Base-by-base conservation (phyloP, 2,329 filamentous ascomycete genomes). In the Aspergillus sp. region DNA sequence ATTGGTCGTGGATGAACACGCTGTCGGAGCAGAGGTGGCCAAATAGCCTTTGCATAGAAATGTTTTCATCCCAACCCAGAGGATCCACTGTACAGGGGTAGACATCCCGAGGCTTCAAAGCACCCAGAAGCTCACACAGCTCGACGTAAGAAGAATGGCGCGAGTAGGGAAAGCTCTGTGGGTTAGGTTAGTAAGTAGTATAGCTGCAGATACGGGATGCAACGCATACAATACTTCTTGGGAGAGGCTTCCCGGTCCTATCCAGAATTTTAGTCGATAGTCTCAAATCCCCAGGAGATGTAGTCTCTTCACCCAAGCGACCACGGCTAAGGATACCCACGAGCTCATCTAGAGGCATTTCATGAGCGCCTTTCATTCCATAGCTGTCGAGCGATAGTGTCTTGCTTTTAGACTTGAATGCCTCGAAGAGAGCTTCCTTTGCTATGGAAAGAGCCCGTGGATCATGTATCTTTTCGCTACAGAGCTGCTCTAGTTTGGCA, bases 111-210 rank as follows among this genome's bases (percentile, higher is more conserved):
- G 92, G 92, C 27, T 77, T 83, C 65, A 97, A 89, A 0, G 80
- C 79, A 3, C 79, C 70, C 1, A 96, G 80, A 1, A 97, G 76
- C 53, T 86, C 75, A 61, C 90, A 89, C 3, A 96, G 82, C 70
- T 97, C 93, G 0, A 80, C 77, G 59, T 95, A 93, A 0, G 91
- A 96, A 0, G 93, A 96, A 72, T 98, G 93, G 1, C 93, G 84
- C 0, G 93, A 93, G 68, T 93, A 97, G 0, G 93, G 90, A 64
- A 96, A 97, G 19, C 77, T 80, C 77, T 77, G 45, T 34, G 13
- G 3, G 4, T 11, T 40, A 66, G 47, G 68, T 63, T 40, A 37
- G 39, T 41, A 11, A 22, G 13, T 47, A 5, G n/a, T 30, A 17
- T 17, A 9, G 15, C 15, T 7, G 30, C 8, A 5, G 39, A 39